Percentiles rank a stretch among this genome's conserved stretches.
Conservation (phyloP, 2,329 filamentous ascomycete species). For the Thielaviopsis punctulata region DNA sequence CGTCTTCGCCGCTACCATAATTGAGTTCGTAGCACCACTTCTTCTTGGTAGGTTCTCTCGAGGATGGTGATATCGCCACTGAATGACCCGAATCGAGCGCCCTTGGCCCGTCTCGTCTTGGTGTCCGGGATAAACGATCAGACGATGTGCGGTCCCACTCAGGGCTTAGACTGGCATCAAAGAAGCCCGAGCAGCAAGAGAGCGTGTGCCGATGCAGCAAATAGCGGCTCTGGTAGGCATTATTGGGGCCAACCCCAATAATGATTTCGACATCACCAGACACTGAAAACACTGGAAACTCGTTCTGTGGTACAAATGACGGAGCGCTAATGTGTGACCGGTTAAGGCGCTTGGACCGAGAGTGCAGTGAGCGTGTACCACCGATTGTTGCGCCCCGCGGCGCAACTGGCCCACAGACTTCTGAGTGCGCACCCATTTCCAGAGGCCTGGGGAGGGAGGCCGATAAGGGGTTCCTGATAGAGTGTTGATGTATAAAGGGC, state of each 20-base stretch:
- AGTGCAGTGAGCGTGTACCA: slow-evolving; percentile 37
- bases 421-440: slow-evolving; percentile 13
- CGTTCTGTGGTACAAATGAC: slow-evolving; percentile 59
- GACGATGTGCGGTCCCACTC: slow-evolving; percentile 47
- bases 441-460: too few species aligned
- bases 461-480: too few species aligned
- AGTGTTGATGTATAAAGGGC: too few species aligned
- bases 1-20: slow-evolving; percentile 50
- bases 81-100: not conserved
- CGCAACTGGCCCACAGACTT: slow-evolving; percentile 31
- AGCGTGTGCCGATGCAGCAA: slow-evolving; percentile 76
- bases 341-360: slow-evolving; percentile 52
- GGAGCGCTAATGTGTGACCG: slow-evolving; percentile 64
- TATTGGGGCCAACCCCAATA: slow-evolving; percentile 38
- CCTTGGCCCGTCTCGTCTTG: not conserved
- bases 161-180: slow-evolving; percentile 67
- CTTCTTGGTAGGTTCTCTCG: slow-evolving; percentile 3
- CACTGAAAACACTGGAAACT: slow-evolving; percentile 80
- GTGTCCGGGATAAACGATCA: not conserved
- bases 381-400: slow-evolving; percentile 44
- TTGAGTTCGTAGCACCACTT: slow-evolving; percentile 84
- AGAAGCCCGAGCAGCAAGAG: slow-evolving; percentile 82
- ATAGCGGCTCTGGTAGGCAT: slow-evolving; percentile 60
- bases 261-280: slow-evolving; percentile 88
- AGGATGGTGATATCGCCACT: not conserved